Evolutionary conservation across 2,329 filamentous ascomycete genomes (phyloP), one percentile per base, ranked within the genome.

Genomic region (Botrytis porri): DNA sequence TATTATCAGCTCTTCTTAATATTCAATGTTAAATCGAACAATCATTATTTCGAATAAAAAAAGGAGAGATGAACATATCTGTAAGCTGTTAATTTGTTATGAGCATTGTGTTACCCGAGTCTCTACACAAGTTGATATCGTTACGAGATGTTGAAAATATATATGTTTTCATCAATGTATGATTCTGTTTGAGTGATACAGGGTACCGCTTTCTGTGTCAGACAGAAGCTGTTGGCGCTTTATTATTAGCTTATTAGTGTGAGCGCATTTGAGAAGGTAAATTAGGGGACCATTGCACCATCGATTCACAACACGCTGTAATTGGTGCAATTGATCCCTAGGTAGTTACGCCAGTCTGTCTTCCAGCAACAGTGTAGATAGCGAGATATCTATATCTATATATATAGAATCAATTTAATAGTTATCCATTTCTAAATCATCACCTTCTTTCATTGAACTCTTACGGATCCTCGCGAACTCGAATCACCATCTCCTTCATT

Each of bases 211-310:
- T 54, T n/a, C 16, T n/a, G 48, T n/a, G 48, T 62, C 60, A 37
- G 37, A 41, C 60, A 37, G 25, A 62, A 62, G 60, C 60, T 62
- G 63, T 65, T 35, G 43, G 66, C n/a, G 41, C n/a, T 57, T 29
- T 29, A 8, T 29, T 29, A 8, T 69, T 60, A 59, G 32, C 37
- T 61, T 59, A n/a, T 61, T 59, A n/a, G 54, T 70, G 59, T 72
- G 71, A 32, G 71, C 71, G 45, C 59, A 63, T 73, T 73, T 70
- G 71, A 73, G 71, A 73, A 70, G 39, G 35, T 61, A 70, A 63
- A 59, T 35, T 51, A 65, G 35, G 35, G 45, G 59, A 67, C 65
- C 32, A 22, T 69, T 18, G 45, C 41, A 67, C 65, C 32, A 41
- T 67, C 48, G 16, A 57, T 48, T 69, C n/a, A n/a, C 41, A 57